phyloP scores from a whole-genome alignment of 1,139 yeast species.

The Blastobotrys proliferans region DNA sequence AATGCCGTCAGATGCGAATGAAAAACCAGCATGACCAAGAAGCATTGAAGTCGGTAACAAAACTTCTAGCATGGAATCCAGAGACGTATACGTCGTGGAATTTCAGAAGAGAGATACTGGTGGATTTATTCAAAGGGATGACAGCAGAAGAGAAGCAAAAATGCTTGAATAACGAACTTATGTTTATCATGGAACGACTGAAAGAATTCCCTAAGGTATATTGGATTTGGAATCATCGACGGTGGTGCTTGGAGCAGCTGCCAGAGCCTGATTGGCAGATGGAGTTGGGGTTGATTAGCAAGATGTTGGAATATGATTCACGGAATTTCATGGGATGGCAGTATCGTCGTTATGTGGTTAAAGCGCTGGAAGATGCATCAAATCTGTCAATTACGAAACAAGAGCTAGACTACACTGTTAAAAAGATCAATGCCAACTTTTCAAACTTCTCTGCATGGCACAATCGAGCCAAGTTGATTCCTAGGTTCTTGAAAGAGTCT shows the following conservation, averaged over 20 bases:
- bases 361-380: conserved; percentile 42
- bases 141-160: conserved; percentile 29
- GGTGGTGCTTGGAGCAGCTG: conserved; percentile 67
- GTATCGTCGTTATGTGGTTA: conserved; percentile 71
- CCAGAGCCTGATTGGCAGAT: conserved; percentile 58
- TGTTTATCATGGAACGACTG: conserved; percentile 55
- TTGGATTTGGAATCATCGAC: conserved; percentile 95
- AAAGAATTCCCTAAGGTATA: conserved; percentile 79
- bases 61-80: conserved; percentile 64
- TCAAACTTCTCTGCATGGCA: conserved; percentile 98
- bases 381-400: conserved; percentile 22
- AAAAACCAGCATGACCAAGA: conserved; percentile 35
- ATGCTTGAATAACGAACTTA: conserved; percentile 56
- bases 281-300: conserved; percentile 67
- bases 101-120: conserved; percentile 69
- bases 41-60: conserved; percentile 51
- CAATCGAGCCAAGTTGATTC: conserved; percentile 70
- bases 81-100: conserved; percentile 93
- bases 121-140: conserved; percentile 31
- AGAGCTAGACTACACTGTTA: conserved; percentile 76
- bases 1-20: conserved; percentile 19
- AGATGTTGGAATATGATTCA: conserved; percentile 64
- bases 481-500: conserved; percentile 40
- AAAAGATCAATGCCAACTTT: conserved; percentile 73
- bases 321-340: conserved; percentile 97